Evolutionary conservation across 805 yeast genomes (phyloP), one percentile per base, ranked within the genome.

Genomic region (Ogataea ramenticola): DNA sequence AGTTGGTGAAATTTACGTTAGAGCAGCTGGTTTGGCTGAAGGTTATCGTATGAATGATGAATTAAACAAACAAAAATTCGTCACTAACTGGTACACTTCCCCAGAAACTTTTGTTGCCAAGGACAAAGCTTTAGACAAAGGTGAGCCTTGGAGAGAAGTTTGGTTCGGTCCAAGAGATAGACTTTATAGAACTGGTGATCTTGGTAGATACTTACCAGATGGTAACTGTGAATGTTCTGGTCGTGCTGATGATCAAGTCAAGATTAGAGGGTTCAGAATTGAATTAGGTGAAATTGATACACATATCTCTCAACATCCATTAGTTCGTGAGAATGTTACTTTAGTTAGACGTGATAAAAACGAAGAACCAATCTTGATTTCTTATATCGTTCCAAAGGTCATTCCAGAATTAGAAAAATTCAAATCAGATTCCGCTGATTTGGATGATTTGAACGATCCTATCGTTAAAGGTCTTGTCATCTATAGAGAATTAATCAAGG

Each of bases 151-250:
- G 95, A 77, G 88, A 64, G 65, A 77, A 52, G 77, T 77, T 46
- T 93, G 96, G 96, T 64, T 77, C 38, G 98, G 98, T 0, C 96
- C 96, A 54, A 79, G 99, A 60, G 99, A 95, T 65, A 77, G 99
- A 58, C 68, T 95, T 46, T 93, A 93, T 71, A 77, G 98, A 66
- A 91, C 98, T 37, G 99, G 99, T 53, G 99, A 93, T 66, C 72
- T 93, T 51, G 99, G 99, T 43, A 80, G 99, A 54, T 93, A 95
- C 62, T 70, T 90, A 46, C 97, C 98, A 7, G 96, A 90, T 59
- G 99, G 99, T 45, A 87, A 93, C 67, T 89, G 93, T 54, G 99
- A 93, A 70, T 91, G 97, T 64, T 85, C 95, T 61, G 99, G 99
- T 47, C 80, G 99, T 63, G 99, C 99, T 24, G 99, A 93, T 67